phyloP scores from a whole-genome alignment of 169 alveolate species.

The Miamiensis avidus region DNA sequence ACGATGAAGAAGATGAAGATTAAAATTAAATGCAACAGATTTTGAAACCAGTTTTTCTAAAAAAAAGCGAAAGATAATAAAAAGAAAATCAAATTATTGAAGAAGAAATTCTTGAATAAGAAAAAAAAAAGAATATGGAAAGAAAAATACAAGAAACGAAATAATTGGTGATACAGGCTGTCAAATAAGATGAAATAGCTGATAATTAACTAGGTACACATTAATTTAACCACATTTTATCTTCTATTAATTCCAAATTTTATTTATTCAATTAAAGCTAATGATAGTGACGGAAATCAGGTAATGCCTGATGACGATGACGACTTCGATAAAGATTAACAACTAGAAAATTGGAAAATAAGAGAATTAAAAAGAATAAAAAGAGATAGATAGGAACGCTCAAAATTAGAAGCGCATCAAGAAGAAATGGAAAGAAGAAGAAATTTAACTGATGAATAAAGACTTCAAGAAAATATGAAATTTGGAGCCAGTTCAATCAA shows the following conservation, averaged over 20 bases:
- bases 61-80: slow-evolving; percentile 37
- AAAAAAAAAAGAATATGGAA: slow-evolving; percentile 34
- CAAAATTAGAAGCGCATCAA: slow-evolving; percentile 55
- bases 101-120: slow-evolving; percentile 27
- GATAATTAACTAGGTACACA: background rate
- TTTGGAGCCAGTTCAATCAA: slow-evolving; percentile 67
- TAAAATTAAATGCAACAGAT: slow-evolving; percentile 12
- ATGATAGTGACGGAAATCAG: slow-evolving; percentile 24
- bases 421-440: slow-evolving; percentile 80
- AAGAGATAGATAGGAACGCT: slow-evolving; percentile 65
- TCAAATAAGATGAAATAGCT: slow-evolving; percentile 6
- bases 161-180: slow-evolving; percentile 17
- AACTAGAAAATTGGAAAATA: slow-evolving; percentile 81
- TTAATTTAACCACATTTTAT: background rate
- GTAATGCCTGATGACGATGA: slow-evolving; percentile 75
- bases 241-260: background rate
- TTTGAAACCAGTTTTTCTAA: slow-evolving; percentile 31
- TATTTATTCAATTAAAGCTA: background rate
- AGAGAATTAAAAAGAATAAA: slow-evolving; percentile 83
- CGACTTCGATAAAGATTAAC: slow-evolving; percentile 67
- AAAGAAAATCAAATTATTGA: slow-evolving; percentile 23
- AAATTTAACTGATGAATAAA: slow-evolving; percentile 74
- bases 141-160: slow-evolving; percentile 30
- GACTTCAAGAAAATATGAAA: slow-evolving; percentile 75
- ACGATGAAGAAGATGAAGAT: slow-evolving; percentile 56